Evolutionary conservation across 2,329 filamentous ascomycete genomes (phyloP), one percentile per base, ranked within the genome.

Genomic region (Pseudonectria foliicola): DNA sequence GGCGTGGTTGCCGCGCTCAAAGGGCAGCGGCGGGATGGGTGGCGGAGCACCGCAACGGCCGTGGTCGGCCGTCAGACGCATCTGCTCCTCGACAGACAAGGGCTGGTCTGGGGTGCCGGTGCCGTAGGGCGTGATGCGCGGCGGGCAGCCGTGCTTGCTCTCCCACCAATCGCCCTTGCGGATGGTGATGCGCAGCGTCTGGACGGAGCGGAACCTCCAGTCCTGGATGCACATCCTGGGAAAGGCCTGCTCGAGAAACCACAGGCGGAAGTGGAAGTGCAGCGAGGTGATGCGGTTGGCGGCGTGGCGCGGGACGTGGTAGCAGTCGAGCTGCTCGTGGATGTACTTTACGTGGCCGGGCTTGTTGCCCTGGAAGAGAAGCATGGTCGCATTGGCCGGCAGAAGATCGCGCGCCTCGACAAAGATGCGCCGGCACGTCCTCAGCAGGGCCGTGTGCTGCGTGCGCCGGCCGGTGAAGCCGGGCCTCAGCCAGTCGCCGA

Each of bases 251-350:
- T 44, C 37, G 12, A 44, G 30, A 10, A 24, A 27, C 6, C 29
- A 29, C 1, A 26, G 10, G 25, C 15, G 14, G 11, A 29, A 29
- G 10, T 37, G 34, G 10, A 42, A 10, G 8, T 42, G 35, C 12
- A 39, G 16, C 3, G 39, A 42, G 3, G 31, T 38, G 14, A 44
- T 15, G 13, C 42, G 36, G 16, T 44, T 42, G 7, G 36, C 42
- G 10, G 36, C 31, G 24, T 44, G 39, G 6, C 42, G 39, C 12
- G 39, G 27, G 36, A 42, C 39, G 2, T 14, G 23, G 10, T 14
- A 25, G 27, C 29, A 28, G 14, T 28, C 29, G 15, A 36, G 31
- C 14, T 29, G 29, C 5, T 33, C 29, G 23, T 21, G 37, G 11
- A 13, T 11, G 23, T 26, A 29, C 15, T 35, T 31, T 3, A 16